Evolutionary conservation across 1,139 yeast genomes (phyloP), one percentile per base, ranked within the genome.

Genomic region (Nakaseomyces uthaithaninus): DNA sequence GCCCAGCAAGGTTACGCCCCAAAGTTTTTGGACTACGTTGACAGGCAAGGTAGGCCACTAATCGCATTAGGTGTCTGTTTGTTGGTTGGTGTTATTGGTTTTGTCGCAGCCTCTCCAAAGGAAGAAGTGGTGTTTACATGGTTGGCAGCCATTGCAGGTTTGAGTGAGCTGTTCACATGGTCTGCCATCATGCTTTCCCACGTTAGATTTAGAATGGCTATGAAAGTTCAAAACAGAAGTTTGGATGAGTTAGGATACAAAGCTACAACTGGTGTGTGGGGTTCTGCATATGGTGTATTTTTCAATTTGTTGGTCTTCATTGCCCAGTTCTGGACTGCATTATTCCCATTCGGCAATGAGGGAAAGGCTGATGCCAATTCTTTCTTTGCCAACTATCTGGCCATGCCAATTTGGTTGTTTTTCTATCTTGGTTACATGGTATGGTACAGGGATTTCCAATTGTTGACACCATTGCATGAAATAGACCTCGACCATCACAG

Each of bases 151-250:
- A 66, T 86, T 34, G 80, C 94, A 15, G 94, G 94, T 54, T 74
- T 86, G 48, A 80, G 94, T 22, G 77, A 91, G 12, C 67, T 86
- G 46, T 82, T 85, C 64, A 81, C 94, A 4, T 86, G 94, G 94
- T 76, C 80, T 36, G 77, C 89, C 15, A 81, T 86, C 52, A 77
- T 80, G 56, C 57, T 80, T 42, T 77, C 85, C 52, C 93, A 79
- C 51, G 67, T 86, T 44, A 72, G 94, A 59, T 83, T 84, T 66
- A 77, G 95, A 66, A 62, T 69, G 40, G 95, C 93, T 2, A 68
- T 85, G 65, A 59, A 61, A 24, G 74, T 57, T 10, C 81, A 80
- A 62, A 84, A 84, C 41, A 73, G 83, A 60, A 67, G 71, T 17
- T 63, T 75, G 11, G 71, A 70, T 38, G 94, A 85, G 59, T 67